These are phyloP conservation scores for Pythium aquatile DNA, from an alignment of 352 stramenopile genomes.

Conservation along the genomic window DNA sequence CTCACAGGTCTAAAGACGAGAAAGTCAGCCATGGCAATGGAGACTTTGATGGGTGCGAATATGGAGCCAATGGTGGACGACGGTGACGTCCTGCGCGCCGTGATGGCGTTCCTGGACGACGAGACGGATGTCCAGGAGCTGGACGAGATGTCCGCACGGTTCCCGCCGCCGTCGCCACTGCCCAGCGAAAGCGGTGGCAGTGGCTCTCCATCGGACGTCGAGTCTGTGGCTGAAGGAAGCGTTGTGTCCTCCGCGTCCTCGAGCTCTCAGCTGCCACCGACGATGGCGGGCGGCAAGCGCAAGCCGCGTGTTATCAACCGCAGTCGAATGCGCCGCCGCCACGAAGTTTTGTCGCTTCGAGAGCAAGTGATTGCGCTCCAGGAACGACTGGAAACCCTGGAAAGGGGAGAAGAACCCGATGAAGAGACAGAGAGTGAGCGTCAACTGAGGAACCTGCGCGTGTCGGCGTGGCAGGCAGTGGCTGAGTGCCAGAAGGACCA, in stretches of 20 bases:
- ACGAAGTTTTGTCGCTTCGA: slow-evolving; percentile 31
- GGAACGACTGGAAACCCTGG: slow-evolving; percentile 24
- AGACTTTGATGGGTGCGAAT: not conserved
- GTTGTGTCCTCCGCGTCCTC: not conserved
- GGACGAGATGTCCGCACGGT: not conserved
- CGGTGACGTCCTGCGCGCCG: slow-evolving; percentile 15
- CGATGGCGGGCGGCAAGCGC: not conserved
- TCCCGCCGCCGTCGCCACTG: not conserved
- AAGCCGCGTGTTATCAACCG: slow-evolving; percentile 13
- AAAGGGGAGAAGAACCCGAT: not conserved
- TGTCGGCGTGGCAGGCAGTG: slow-evolving; percentile 9
- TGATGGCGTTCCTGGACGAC: slow-evolving; percentile 16
- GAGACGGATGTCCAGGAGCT: not conserved
- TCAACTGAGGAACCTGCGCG: slow-evolving; percentile 9
- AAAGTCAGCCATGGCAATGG: not conserved
- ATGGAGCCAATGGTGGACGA: slow-evolving; percentile 3
- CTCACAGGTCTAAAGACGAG: too few relatives aligned
- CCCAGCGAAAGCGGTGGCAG: slow-evolving; percentile 1
- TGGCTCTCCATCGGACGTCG: slow-evolving; percentile 6
- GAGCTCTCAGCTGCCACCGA: not conserved
- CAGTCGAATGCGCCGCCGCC: slow-evolving; percentile 34
- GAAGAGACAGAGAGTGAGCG: slow-evolving; percentile 1
- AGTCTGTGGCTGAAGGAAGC: slow-evolving; percentile 6
- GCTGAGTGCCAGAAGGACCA: slow-evolving; percentile 13
- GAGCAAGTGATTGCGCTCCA: slow-evolving; percentile 27